Percentiles rank a stretch among this genome's conserved stretches.
Conservation (phyloP, 1,139 yeast genomes). For the Suhomyces taliae region DNA sequence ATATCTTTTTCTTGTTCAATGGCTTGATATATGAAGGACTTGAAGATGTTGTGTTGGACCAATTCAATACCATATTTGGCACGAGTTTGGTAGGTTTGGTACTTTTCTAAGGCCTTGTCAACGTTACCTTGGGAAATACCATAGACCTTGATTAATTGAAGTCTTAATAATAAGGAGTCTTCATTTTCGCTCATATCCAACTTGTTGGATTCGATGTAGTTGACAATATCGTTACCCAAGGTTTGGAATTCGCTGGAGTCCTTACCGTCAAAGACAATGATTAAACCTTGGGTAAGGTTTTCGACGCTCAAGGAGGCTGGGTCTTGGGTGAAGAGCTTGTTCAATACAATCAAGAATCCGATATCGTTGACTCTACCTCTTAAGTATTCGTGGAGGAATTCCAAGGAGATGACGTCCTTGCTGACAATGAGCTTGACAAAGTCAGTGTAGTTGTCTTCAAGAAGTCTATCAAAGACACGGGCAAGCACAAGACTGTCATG, state of each 20-base stretch:
- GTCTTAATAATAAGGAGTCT: conserved; percentile 25
- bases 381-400: conserved; percentile 3
- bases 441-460: conserved; percentile 5
- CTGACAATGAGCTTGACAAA: conserved; percentile 1
- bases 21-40: conserved; percentile 35
- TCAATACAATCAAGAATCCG: conserved; percentile 10
- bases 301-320: conserved; percentile 3
- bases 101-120: conserved; percentile 29
- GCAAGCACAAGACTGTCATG: neutral
- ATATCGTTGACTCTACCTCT: neutral
- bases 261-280: neutral
- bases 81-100: conserved; percentile 38
- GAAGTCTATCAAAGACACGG: conserved; percentile 4
- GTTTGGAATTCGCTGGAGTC: neutral
- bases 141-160: conserved; percentile 32
- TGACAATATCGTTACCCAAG: conserved; percentile 7
- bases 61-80: conserved; percentile 37
- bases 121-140: conserved; percentile 38
- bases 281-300: conserved; percentile 5
- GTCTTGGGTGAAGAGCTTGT: conserved; percentile 2
- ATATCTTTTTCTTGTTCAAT: conserved; percentile 33
- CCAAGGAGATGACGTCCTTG: neutral
- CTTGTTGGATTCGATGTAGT: conserved; percentile 21
- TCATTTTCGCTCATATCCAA: conserved; percentile 28
- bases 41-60: conserved; percentile 27